A percentile compares a stretch with the other conserved stretches of the same genome.
Conservation (phyloP, 805 yeast genomes). For the Saturnispora gosingensis region DNA sequence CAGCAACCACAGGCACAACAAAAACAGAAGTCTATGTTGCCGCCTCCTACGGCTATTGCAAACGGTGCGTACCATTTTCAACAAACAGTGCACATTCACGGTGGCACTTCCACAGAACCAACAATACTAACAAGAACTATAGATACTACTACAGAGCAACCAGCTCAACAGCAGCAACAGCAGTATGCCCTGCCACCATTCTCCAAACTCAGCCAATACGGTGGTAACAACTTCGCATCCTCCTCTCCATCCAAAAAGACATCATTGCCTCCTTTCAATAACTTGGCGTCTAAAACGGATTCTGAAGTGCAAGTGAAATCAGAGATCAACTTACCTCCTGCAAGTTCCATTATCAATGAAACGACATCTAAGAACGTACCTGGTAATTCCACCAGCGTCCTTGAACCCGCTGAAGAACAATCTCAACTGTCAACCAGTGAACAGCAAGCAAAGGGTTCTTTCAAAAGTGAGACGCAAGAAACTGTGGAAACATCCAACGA, state of each 20-base stretch:
- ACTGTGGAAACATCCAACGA: conserved; percentile 9
- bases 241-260: neutral
- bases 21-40: conserved; percentile 9
- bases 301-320: neutral
- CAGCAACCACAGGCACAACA: conserved; percentile 7
- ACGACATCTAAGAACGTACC: conserved; percentile 9
- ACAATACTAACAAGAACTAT: neutral
- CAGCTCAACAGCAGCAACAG: neutral
- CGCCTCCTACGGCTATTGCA: conserved; percentile 12
- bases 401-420: neutral
- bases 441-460: neutral
- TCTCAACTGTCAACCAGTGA: neutral
- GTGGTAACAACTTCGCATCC: neutral
- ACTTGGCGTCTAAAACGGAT: neutral
- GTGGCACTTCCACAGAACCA: neutral
- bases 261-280: neutral
- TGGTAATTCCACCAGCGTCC: conserved; percentile 10
- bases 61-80: conserved; percentile 10
- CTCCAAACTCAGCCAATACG: neutral
- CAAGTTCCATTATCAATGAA: conserved; percentile 14
- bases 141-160: neutral
- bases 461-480: neutral
- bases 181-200: conserved; percentile 6
- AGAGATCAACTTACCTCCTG: conserved; percentile 23
- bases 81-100: conserved; percentile 7